Evolutionary conservation across 495 filamentous ascomycete genomes (phyloP), one percentile per base, ranked within the genome.

Genomic region (Penicillium paxilli): DNA sequence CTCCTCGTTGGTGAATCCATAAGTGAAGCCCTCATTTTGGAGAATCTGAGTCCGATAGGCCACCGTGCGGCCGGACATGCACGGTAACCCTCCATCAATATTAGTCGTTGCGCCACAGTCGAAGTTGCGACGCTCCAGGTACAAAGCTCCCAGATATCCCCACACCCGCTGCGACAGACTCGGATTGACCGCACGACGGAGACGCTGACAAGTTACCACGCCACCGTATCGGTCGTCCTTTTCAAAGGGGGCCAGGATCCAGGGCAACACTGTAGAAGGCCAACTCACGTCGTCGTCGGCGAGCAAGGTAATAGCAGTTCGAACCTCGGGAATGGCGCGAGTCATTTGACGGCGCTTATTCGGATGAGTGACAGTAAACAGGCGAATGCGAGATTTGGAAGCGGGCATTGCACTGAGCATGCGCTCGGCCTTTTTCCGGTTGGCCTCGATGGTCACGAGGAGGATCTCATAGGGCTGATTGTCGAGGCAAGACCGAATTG

Each of bases 251-350:
- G 91, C 91, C 51, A 96, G 75, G 42, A 94, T 86, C 88, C 90
- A 96, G 16, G 84, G 83, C 25, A 92, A 79, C 35, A 92, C 80
- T 4, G 83, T 89, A 3, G 71, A 69, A 1, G 90, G 91, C 88
- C 90, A 93, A 56, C 83, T 86, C 47, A 96, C 91, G 66, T 96
- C 91, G 71, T 94, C 91, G 65, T 96, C 91, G 21, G 88, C 88
- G 65, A 96, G 87, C 45, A 96, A 72, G 11, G 87, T 92, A 58
- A 94, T 87, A 11, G 80, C 66, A 0, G 90, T 92, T 44, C 66
- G 70, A 25, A 94, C 88, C 54, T 88, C 81, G 19, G 89, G 89
- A 44, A 96, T 87, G 2, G 89, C 90, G 52, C 83, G 79, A 52
- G 87, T 88, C 70, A 96, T 89, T 69, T 96, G 91, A 25, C 86